A percentile compares a stretch with the other conserved stretches of the same genome.
These are phyloP conservation scores for Gynandropsis gynandra DNA, from an alignment of 345 rosid species.

Conservation along the genomic window DNA sequence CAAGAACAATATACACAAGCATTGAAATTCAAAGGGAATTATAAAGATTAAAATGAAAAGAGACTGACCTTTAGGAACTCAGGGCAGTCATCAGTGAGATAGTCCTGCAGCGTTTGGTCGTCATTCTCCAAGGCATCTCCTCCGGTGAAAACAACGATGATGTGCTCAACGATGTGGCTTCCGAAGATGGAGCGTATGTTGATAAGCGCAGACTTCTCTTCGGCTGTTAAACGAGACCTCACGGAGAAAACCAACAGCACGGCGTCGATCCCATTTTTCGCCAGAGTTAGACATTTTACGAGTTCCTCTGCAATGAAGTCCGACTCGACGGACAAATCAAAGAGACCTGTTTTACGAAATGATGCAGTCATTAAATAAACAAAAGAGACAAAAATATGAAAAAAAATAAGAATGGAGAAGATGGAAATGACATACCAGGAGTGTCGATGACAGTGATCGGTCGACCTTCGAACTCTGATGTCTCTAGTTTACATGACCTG, in stretches of 20 bases:
- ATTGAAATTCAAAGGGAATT: too few relatives aligned
- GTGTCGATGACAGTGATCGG: too few relatives aligned
- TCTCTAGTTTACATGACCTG: too few relatives aligned
- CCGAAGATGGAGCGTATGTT: conserved; percentile 22
- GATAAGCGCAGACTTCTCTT: conserved; percentile 18
- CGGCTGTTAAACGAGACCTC: conserved; percentile 24
- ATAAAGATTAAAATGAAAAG: not conserved
- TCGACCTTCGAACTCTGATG: too few relatives aligned
- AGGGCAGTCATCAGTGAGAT: conserved; percentile 17
- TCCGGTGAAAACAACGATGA: conserved; percentile 27
- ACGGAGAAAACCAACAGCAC: conserved; percentile 25
- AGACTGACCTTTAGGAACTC: conserved; percentile 18
- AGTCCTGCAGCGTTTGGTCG: conserved; percentile 21
- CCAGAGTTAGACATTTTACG: conserved; percentile 18
- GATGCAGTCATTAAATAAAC: too few relatives aligned
- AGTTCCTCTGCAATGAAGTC: conserved; percentile 8
- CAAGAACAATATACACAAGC: not conserved
- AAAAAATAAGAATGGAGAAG: too few relatives aligned
- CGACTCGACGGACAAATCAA: too few relatives aligned
- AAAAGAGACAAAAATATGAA: too few relatives aligned
- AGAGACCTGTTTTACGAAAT: too few relatives aligned
- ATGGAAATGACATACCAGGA: too few relatives aligned
- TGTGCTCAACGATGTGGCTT: conserved; percentile 16
- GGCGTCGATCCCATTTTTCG: conserved; percentile 23
- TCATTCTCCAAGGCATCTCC: conserved; percentile 18